Base-by-base conservation (phyloP, 2,329 filamentous ascomycete genomes). In the Westerdykella aurantiaca region DNA sequence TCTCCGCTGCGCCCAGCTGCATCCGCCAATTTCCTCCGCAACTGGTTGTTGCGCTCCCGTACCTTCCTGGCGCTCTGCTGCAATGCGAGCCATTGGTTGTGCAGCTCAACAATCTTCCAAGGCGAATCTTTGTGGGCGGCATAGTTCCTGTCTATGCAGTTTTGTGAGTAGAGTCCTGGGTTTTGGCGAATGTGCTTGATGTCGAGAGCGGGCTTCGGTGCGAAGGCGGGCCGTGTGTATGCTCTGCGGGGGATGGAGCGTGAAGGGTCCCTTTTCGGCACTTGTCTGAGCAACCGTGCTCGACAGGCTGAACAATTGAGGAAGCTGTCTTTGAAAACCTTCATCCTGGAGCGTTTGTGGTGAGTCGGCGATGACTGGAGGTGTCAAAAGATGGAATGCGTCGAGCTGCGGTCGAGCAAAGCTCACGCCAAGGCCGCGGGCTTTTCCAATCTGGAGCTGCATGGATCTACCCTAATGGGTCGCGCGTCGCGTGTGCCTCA, bases 111-210 rank as follows among this genome's bases (percentile, higher is more conserved):
- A 37, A 83, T 82, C 33, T 69, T 68, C 58, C 70, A 74, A 2
- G 80, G 74, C 39, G 77, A 71, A 12, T 71, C 67, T 11, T 72
- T 68, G 43, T 78, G 74, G 0, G 69, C 64, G 12, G 66, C 75
- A 70, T 96, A 96, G 66, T 96, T 96, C 55, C 93, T 82, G 53
- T 89, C 83, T 47, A 85, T 65, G 69, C 88, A 95, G 61, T 94
- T 97, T 53, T 84, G 75, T 55, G 85, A 79, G 73, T 96, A 86
- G 13, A 94, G 76, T 12, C 83, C 80, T 13, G 86, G 81, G 68
- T 94, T 86, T 60, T 88, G 79, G 45, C 90, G 89, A 65, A 98
- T 95, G 70, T 93, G 85, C 66, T 88, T 91, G 63, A 95, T 78
- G 71, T 96, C 86, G 53, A 94, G 78, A 38, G 78, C 78, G 21